A percentile compares a stretch with the other conserved stretches of the same genome.
phyloP scores from a whole-genome alignment of 108 stramenopile genomes.

The Cyclotella choctawhatcheeana region DNA sequence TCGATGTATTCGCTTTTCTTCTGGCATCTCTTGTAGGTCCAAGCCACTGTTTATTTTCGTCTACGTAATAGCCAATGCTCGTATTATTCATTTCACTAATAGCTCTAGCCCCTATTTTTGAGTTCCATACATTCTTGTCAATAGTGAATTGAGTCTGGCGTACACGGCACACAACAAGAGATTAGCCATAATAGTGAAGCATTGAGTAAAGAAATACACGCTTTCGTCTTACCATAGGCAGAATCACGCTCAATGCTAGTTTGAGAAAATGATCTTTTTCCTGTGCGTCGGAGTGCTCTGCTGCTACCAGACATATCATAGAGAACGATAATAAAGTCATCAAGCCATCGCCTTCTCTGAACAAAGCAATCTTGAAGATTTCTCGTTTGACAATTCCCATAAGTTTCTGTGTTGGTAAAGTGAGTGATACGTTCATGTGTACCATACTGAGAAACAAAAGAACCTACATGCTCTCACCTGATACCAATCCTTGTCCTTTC shows the following conservation, averaged over 20 bases:
- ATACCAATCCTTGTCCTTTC: constrained; percentile 61
- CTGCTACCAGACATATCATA: constrained; percentile 53
- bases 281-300: constrained; percentile 36
- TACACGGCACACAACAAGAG: background rate
- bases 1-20: background rate
- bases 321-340: constrained; percentile 65
- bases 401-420: too few relatives aligned
- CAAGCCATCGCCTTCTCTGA: constrained; percentile 69
- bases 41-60: constrained; percentile 34
- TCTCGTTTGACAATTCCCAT: constrained; percentile 40
- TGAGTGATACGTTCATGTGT: too few relatives aligned
- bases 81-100: constrained; percentile 30
- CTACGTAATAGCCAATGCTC: constrained; percentile 36
- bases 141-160: constrained; percentile 48
- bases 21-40: constrained; percentile 31
- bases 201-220: background rate
- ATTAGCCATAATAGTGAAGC: background rate
- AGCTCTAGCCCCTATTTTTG: constrained; percentile 59
- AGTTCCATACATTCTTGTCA: constrained; percentile 65
- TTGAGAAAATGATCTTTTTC: constrained; percentile 42
- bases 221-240: constrained; percentile 70
- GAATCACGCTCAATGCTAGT: constrained; percentile 63
- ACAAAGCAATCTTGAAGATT: constrained; percentile 45
- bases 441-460: too few relatives aligned
- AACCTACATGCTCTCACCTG: too few relatives aligned